Percentiles rank a stretch among this genome's conserved stretches.
Evolutionary conservation across 805 yeast species (phyloP).

Genomic region (Saturnispora dispora): DNA sequence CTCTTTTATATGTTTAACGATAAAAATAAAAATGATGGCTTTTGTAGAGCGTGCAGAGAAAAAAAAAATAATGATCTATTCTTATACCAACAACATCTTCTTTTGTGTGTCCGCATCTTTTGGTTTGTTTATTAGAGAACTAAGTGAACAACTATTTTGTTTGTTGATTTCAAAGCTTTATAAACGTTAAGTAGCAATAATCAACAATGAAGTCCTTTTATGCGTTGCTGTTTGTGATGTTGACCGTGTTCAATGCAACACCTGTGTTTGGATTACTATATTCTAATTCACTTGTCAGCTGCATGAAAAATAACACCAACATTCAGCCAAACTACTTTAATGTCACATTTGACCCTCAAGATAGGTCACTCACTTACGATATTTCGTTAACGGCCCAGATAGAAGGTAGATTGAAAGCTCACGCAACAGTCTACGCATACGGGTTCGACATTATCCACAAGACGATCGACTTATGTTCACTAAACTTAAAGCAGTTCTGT

Average conservation of each 20-base stretch:
- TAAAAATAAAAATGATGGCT: not conserved
- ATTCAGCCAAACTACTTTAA: conserved; percentile 66
- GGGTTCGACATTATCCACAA: conserved; percentile 64
- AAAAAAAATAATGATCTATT: not conserved
- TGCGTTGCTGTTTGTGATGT: not conserved
- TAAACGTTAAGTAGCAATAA: not conserved
- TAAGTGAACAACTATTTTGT: not conserved
- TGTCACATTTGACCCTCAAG: conserved; percentile 68
- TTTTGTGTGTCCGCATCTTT: not conserved
- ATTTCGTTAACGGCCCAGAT: conserved; percentile 64
- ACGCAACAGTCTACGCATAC: conserved; percentile 71
- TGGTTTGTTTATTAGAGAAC: not conserved
- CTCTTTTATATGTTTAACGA: not conserved
- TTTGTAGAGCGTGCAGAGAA: not conserved
- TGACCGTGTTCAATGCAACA: conserved; percentile 13
- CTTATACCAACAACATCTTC: not conserved
- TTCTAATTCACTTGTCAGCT: conserved; percentile 78
- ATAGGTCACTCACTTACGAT: conserved; percentile 55
- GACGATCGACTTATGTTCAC: conserved; percentile 51
- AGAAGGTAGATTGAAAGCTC: conserved; percentile 57
- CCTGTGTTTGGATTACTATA: conserved; percentile 29
- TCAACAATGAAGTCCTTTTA: not conserved
- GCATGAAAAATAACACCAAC: conserved; percentile 67
- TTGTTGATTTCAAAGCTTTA: not conserved
- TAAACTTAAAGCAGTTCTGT: conserved; percentile 81